Evolutionary conservation across 2,329 filamentous ascomycete genomes (phyloP).

Genomic region (Verruconis gallopava): DNA sequence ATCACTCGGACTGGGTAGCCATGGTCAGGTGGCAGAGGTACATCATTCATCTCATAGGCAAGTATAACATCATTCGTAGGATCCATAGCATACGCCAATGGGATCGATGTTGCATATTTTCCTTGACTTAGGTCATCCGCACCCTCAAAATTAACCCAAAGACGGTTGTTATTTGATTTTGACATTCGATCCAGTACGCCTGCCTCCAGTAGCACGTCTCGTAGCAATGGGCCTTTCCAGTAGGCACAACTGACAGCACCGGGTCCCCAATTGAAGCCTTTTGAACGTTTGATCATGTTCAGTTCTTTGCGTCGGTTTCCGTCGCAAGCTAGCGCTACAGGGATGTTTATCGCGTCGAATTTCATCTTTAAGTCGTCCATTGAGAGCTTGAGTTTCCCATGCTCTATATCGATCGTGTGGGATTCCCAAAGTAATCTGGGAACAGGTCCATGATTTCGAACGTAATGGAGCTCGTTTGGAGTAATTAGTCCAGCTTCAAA

Average conservation of each 20-base stretch:
- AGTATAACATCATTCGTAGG: constrained; percentile 36
- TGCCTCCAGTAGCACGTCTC: constrained; percentile 32
- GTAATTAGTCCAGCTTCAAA: constrained; percentile 38
- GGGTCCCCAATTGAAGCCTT: constrained; percentile 36
- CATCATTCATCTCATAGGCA: constrained; percentile 41
- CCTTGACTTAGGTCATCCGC: constrained; percentile 35
- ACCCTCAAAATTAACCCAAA: constrained; percentile 39
- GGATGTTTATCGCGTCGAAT: constrained; percentile 36
- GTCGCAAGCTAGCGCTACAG: constrained; percentile 36
- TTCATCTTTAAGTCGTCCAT: constrained; percentile 33
- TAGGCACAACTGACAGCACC: constrained; percentile 37
- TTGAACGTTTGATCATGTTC: constrained; percentile 36
- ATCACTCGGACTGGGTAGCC: constrained; percentile 31
- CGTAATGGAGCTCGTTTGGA: constrained; percentile 38
- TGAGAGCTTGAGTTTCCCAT: constrained; percentile 25
- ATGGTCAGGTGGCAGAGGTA: constrained; percentile 28
- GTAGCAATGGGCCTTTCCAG: constrained; percentile 36
- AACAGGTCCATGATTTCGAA: constrained; percentile 42
- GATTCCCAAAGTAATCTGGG: constrained; percentile 38
- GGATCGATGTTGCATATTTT: constrained; percentile 36
- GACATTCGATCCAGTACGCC: constrained; percentile 21
- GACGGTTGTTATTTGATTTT: constrained; percentile 15
- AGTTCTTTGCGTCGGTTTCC: constrained; percentile 40
- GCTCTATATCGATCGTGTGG: constrained; percentile 33
- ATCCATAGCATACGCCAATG: constrained; percentile 37